Base-by-base conservation (phyloP, 1,139 yeast genomes). In the Hyphopichia wangnamkhiaoensis region DNA sequence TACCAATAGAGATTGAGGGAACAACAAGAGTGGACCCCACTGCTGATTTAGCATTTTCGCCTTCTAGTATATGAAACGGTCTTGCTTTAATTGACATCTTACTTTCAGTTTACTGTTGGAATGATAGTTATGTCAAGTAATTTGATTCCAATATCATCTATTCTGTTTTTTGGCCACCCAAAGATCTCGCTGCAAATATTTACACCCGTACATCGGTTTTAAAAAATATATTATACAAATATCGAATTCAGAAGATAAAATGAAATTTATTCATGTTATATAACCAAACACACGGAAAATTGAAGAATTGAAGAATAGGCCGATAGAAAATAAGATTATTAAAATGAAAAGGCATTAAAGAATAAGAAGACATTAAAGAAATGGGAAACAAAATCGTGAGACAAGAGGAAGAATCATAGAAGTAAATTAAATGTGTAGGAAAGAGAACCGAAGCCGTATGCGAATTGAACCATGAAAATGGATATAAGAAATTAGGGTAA, bases 1-100 rank as follows among this genome's bases (percentile, higher is more conserved):
- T 93, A 5, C 95, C 98, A 14, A 89, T 76, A 3, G 96, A 82
- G 0, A 93, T 86, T 0, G 91, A 65, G 0, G 98, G 98, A 2
- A 93, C 42, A 1, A 91, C 57, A 15, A 89, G 57, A 1, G 62
- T 59, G 8, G 67, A 47, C 10, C 24, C 31, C 15, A n/a, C 31
- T 16, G 3, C 5, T 28, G 9, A 3, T 13, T 12, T 28, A 12
- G 17, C 6, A n/a, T 16, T n/a, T 26, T n/a, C 5, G 15, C 10
- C 24, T 10, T 10, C 10, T 21, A 10, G 24, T 10, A 7, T 7
- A 21, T 10, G 24, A 25, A n/a, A 19, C 4, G 14, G 15, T 19
- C 24, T 30, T 3, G 17, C 24, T 5, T 19, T 19, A n/a, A 30
- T 3, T 18, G 33, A 12, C 33, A 30, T 30, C 12, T 6, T 26